Evolutionary conservation across 1,284 basidiomycete species (phyloP), one percentile per base, ranked within the genome.

Genomic region (Tilletiaria anomala): DNA sequence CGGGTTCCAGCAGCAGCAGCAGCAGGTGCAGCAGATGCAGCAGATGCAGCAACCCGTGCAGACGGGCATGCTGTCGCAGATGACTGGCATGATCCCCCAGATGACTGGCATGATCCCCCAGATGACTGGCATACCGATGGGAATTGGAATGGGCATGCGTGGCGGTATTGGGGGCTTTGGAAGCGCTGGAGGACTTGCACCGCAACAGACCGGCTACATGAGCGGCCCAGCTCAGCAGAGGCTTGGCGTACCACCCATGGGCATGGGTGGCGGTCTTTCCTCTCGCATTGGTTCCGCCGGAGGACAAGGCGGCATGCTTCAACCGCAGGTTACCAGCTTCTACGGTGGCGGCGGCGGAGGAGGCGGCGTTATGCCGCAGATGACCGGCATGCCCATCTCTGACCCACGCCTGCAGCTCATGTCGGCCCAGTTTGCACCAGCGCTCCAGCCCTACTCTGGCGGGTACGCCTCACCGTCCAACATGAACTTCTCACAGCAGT

Each of bases 341-440:
- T 44, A 50, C 47, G 53, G 51, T 35, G 36, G 33, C 52, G 41
- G 6, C n/a, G 11, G 45, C 35, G n/a, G n/a, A n/a, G n/a, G n/a
- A n/a, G 44, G 50, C 3, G 54, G 53, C 5, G 50, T 65, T 19
- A 46, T 47, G 40, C 51, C 53, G 41, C 58, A 63, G 48, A 46
- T 46, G 29, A 61, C 58, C 16, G 58, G 60, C 32, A 48, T 63
- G 26, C 26, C 26, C 26, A 8, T 8, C 10, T n/a, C n/a, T n/a
- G 62, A 67, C 44, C 64, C 64, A 8, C 51, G 62, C 11, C 40
- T 67, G 50, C 58, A 60, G 42, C 54, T 67, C 24, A 67, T 67
- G 64, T 58, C 56, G 43, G 46, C 53, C 10, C 62, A 67, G 37
- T 67, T 65, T 49, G 40, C 65, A 35, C 64, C 64, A n/a, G 61